Conservation (phyloP, 2,329 filamentous ascomycete genomes). For the Tympanopsis confertula region DNA sequence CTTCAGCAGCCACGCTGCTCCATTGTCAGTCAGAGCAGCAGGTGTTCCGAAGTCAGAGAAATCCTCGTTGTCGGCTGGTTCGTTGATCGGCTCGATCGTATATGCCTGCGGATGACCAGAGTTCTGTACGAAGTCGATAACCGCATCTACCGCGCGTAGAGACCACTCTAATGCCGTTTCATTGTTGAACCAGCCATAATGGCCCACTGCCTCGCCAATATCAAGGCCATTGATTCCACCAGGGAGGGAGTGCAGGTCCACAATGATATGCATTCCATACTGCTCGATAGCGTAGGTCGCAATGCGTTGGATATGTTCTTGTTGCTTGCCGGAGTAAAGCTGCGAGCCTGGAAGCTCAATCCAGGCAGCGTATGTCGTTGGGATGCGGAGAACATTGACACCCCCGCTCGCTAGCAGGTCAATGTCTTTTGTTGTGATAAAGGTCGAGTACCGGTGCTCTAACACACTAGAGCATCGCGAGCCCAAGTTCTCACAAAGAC, state of each 20-base stretch:
- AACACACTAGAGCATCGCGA: slow-evolving; percentile 13
- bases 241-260: slow-evolving; percentile 15
- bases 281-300: slow-evolving; percentile 18
- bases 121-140: slow-evolving; percentile 16
- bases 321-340: slow-evolving; percentile 19
- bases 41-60: slow-evolving; percentile 17
- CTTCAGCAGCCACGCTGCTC: slow-evolving; percentile 15
- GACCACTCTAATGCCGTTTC: slow-evolving; percentile 18
- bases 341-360: slow-evolving; percentile 17
- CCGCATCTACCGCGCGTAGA: slow-evolving; percentile 15
- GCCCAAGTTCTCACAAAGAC: slow-evolving; percentile 15
- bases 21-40: slow-evolving; percentile 14
- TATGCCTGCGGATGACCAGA: slow-evolving; percentile 15
- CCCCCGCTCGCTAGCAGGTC: slow-evolving; percentile 17
- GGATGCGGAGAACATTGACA: slow-evolving; percentile 19
- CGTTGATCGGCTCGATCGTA: slow-evolving; percentile 23
- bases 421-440: slow-evolving; percentile 15
- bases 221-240: slow-evolving; percentile 13
- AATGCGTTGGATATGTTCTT: slow-evolving; percentile 14
- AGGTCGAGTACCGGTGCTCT: slow-evolving; percentile 15
- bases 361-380: slow-evolving; percentile 22
- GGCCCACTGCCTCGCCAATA: slow-evolving; percentile 17
- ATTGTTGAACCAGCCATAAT: slow-evolving; percentile 21
- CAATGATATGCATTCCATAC: slow-evolving; percentile 20
- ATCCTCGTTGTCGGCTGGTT: slow-evolving; percentile 16